Base-by-base conservation (phyloP, 1,284 basidiomycete species). In the Cryptococcus wingfieldii region DNA sequence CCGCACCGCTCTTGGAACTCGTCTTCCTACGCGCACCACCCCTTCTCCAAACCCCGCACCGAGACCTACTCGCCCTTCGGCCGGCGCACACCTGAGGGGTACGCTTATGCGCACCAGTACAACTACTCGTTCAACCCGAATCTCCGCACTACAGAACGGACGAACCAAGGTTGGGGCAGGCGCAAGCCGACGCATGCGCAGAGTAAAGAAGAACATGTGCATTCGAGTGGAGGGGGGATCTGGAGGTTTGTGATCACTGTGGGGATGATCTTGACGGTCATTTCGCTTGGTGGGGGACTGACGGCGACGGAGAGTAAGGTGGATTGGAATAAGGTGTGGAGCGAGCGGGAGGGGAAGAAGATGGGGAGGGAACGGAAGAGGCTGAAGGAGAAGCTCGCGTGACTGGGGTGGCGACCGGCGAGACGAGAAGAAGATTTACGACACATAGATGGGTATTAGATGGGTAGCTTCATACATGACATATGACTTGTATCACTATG, bases 251-350 rank as follows among this genome's bases (percentile, higher is more conserved):
- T 65, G 0, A 61, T 69, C 7, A 69, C 70, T 0, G 60, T 67
- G 13, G 54, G 64, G 6, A 44, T 71, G 28, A 58, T 73, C 14
- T 38, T 69, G 23, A 54, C 54, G 4, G 66, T 69, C 14, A 54
- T 71, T 3, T 50, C 59, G 9, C 49, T 73, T 4, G 70, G 68
- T n/a, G 64, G 71, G 4, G 66, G 68, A 13, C 62, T 73, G 56
- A 67, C 65, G 0, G 67, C 67, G 5, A 16, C 8, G 48, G 19
- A 37, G 54, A 39, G 18, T 64, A 54, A 45, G 18, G 18, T 25
- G 13, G 37, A 39, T 14, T 19, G 27, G 47, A 14, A 23, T 12
- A 44, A 18, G 31, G 16, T 27, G 13, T 28, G 46, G 25, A 12
- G n/a, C 1, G 27, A 47, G 18, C 28, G 4, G 31, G 8, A 13